Percentiles rank a stretch among this genome's conserved stretches.
phyloP scores from a whole-genome alignment of 1,139 yeast species.

The Hansenula lynferdii region DNA sequence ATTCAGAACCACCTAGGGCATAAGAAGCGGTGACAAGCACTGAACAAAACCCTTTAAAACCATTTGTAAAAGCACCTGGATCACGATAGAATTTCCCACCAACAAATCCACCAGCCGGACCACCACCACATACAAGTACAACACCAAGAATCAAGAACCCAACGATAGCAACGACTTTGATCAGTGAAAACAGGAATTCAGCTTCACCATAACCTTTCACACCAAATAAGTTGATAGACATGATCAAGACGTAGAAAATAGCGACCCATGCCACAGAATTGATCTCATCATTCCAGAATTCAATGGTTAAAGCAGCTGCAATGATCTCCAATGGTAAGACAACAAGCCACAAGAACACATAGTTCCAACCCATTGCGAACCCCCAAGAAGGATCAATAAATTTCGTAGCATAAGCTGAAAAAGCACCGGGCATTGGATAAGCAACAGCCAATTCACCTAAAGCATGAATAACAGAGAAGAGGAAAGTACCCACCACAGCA shows the following conservation, averaged over 20 bases:
- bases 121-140: conserved; percentile 58
- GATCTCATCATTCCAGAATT: conserved; percentile 54
- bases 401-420: conserved; percentile 59
- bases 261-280: conserved; percentile 67
- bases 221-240: conserved; percentile 59
- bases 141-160: conserved; percentile 61
- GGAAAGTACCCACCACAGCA: conserved; percentile 40
- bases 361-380: conserved; percentile 71
- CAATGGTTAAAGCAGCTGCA: conserved; percentile 64
- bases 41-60: conserved; percentile 69
- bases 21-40: conserved; percentile 81
- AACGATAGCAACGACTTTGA: conserved; percentile 53
- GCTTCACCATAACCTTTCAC: conserved; percentile 70
- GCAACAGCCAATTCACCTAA: conserved; percentile 65
- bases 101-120: conserved; percentile 49
- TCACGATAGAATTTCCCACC: conserved; percentile 50
- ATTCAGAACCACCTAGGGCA: conserved; percentile 72
- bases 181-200: conserved; percentile 49
- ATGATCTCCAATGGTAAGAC: conserved; percentile 68
- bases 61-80: conserved; percentile 55
- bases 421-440: conserved; percentile 70
- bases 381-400: conserved; percentile 71
- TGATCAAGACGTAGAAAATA: conserved; percentile 54
- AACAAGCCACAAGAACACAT: conserved; percentile 64
- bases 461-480: conserved; percentile 66